A percentile compares a stretch with the other conserved stretches of the same genome.
phyloP scores from a whole-genome alignment of 768 basidiomycete genomes.

The Pholiota conissans region DNA sequence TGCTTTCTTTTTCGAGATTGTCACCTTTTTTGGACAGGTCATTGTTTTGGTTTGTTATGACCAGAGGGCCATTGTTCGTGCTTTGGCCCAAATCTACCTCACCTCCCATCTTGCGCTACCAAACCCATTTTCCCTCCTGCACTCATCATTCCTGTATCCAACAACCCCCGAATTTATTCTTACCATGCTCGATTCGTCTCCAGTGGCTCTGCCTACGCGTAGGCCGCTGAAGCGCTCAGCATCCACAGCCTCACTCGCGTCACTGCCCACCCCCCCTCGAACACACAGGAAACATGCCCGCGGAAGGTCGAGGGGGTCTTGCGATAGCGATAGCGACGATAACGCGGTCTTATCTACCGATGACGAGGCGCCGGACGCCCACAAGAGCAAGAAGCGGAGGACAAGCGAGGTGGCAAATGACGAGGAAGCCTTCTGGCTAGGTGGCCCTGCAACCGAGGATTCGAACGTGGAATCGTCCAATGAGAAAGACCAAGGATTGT shows the following conservation, averaged over 20 bases:
- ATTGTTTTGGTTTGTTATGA: not conserved
- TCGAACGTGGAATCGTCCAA: not conserved
- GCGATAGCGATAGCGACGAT: constrained; percentile 46
- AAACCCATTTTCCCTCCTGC: no score
- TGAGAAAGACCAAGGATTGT: constrained; percentile 4
- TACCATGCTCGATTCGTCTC: constrained; percentile 20
- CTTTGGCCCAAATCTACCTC: no score
- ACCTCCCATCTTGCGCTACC: not conserved
- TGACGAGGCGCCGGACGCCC: constrained; percentile 19
- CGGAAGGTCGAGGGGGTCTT: constrained; percentile 40
- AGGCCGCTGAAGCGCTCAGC: constrained; percentile 61
- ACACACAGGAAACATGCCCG: constrained; percentile 53
- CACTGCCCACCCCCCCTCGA: constrained; percentile 66
- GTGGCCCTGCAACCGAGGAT: constrained; percentile 18
- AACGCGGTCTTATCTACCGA: constrained; percentile 34
- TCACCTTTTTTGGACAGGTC: not conserved
- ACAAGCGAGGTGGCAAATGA: constrained; percentile 34
- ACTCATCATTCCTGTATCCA: not conserved
- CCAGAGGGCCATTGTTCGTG: not conserved
- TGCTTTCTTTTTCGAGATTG: no score
- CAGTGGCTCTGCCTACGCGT: constrained; percentile 26
- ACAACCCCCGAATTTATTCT: not conserved
- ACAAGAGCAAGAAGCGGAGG: constrained; percentile 39
- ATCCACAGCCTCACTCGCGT: constrained; percentile 62
- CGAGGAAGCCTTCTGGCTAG: constrained; percentile 56